Conservation (phyloP, 1,284 basidiomycete genomes). For the Microstroma glucosiphilum region DNA sequence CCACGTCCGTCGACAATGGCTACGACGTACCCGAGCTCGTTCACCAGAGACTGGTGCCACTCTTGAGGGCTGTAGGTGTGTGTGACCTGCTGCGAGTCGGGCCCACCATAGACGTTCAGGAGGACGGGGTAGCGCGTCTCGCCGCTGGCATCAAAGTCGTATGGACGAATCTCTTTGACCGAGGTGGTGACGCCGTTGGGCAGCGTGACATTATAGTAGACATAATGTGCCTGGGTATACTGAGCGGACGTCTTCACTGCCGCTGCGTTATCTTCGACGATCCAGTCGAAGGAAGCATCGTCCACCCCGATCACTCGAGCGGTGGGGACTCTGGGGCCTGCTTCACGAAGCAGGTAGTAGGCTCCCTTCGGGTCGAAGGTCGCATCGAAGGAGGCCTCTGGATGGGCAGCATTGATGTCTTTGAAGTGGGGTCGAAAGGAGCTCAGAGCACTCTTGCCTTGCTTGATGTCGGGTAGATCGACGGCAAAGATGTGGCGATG, state of each 20-base stretch:
- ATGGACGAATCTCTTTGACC: slow-evolving; percentile 80
- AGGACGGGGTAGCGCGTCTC: slow-evolving; percentile 83
- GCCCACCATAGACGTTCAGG: slow-evolving; percentile 68
- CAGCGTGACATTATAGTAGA: slow-evolving; percentile 48
- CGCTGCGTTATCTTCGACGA: slow-evolving; percentile 66
- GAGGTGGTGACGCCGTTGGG: slow-evolving; percentile 62
- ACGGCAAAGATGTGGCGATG: slow-evolving; percentile 70
- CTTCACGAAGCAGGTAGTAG: slow-evolving; percentile 74
- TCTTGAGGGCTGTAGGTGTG: slow-evolving; percentile 23
- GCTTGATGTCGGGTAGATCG: slow-evolving; percentile 17
- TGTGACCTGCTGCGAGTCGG: slow-evolving; percentile 60
- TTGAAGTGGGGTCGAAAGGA: slow-evolving; percentile 28
- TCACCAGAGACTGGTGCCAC: slow-evolving; percentile 81
- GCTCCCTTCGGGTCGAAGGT: slow-evolving; percentile 44
- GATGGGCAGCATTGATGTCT: slow-evolving; percentile 63
- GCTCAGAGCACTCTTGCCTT: not conserved
- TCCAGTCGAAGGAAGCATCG: slow-evolving; percentile 55
- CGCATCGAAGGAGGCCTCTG: slow-evolving; percentile 60
- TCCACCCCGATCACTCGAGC: slow-evolving; percentile 70
- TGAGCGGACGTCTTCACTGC: slow-evolving; percentile 66
- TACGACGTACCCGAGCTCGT: slow-evolving; percentile 74
- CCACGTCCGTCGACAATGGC: slow-evolving; percentile 87
- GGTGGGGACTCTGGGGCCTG: slow-evolving; percentile 78
- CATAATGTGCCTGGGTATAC: slow-evolving; percentile 68
- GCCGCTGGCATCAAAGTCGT: slow-evolving; percentile 82